Percentiles rank a stretch among this genome's conserved stretches.
These are phyloP conservation scores for Pythium utonaiense DNA, from an alignment of 352 stramenopile species.

Conservation along the genomic window DNA sequence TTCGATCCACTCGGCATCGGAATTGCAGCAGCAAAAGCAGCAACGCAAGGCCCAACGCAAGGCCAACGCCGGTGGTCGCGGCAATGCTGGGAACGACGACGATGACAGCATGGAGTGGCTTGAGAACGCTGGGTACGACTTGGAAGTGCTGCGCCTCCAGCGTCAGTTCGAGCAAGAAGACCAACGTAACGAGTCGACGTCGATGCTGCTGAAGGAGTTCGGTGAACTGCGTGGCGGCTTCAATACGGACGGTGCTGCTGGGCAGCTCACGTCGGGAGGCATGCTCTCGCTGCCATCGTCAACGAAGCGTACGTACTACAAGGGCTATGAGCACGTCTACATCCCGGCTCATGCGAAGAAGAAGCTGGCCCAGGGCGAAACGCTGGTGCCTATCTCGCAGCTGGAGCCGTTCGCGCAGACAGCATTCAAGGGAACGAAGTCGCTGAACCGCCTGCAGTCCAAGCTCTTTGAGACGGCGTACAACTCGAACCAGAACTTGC, in stretches of 20 bases:
- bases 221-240: conserved; percentile 63
- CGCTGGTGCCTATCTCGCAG: conserved; percentile 54
- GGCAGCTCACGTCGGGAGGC: conserved; percentile 57
- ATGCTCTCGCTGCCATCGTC: conserved; percentile 47
- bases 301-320: conserved; percentile 73
- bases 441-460: conserved; percentile 97
- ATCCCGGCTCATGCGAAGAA: conserved; percentile 73
- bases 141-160: conserved; percentile 70
- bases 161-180: conserved; percentile 70
- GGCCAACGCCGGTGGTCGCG: conserved; percentile 16
- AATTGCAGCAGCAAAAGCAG: conserved; percentile 61
- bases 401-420: conserved; percentile 74
- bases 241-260: conserved; percentile 58
- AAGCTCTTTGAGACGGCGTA: conserved; percentile 97
- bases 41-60: conserved; percentile 50
- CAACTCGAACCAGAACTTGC: conserved; percentile 95
- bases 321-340: conserved; percentile 82
- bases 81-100: conserved; percentile 18
- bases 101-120: conserved; percentile 61
- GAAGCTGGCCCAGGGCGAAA: conserved; percentile 47
- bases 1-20: conserved; percentile 60
- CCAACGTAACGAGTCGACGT: conserved; percentile 53
- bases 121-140: conserved; percentile 72
- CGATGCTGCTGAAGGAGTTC: conserved; percentile 73
- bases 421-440: conserved; percentile 70